Evolutionary conservation across 164 flowering plant genomes (phyloP), one percentile per base, ranked within the genome.

Genomic region (Dillenia suffruticosa): DNA sequence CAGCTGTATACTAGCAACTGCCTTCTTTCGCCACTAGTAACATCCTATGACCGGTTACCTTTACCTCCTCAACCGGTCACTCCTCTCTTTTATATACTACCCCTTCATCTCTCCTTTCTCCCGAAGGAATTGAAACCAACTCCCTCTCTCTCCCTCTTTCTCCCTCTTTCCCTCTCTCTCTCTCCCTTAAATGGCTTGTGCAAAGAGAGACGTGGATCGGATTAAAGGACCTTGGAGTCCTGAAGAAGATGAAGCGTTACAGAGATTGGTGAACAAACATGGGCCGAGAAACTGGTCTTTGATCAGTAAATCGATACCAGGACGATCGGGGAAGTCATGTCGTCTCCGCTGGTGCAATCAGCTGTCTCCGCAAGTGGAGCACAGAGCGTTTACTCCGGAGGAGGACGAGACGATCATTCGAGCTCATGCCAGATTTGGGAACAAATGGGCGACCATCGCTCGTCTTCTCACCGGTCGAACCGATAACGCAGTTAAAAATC

Each of bases 151-250:
- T 58, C 46, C 19, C 55, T 32, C 40, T 70, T 56, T 13, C 58
- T 9, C 17, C 47, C 13, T 46, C 14, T 0, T 11, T 53, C 14
- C 62, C 16, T 13, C 40, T 12, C 43, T 62, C 12, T n/a, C 46
- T 51, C 17, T 48, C 53, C 13, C n/a, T n/a, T 26, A 12, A 17
- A 68, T 73, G 78, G 75, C 77, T 46, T 59, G 73, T n/a, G 44
- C 70, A 7, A 76, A 71, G 63, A 77, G 65, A 49, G 91, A 82
- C 49, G 14, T 70, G 71, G 96, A 88, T 74, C 85, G 96, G 79
- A 84, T 92, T 56, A 92, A 86, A 67, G 98, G 98, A 5, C 98
- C 96, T 50, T 92, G 98, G 98, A 89, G 95, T 46, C 92, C 96
- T 1, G 95, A 90, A 59, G 97, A 90, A 64, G 97, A 90, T 63